Evolutionary conservation across 2,329 filamentous ascomycete genomes (phyloP).

Genomic region (Penicillium sp.): DNA sequence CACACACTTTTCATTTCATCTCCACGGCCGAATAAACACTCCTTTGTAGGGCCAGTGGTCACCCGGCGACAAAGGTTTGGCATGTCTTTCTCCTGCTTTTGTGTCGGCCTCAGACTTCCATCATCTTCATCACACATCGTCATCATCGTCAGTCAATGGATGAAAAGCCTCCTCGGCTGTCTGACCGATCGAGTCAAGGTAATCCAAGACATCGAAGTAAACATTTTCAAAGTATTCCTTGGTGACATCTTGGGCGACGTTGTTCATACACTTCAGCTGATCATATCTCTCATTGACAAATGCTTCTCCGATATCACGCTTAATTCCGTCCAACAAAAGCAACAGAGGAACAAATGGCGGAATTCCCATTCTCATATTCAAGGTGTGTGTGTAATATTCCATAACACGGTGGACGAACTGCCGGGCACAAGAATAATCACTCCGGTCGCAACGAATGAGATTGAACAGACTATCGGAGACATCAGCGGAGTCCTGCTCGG

Average conservation of each 20-base stretch:
- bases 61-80: not conserved
- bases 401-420: not conserved
- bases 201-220: not conserved
- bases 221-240: not conserved
- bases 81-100: not conserved
- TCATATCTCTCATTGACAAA: not conserved
- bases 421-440: not conserved
- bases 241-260: not conserved
- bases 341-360: not conserved
- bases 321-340: not conserved
- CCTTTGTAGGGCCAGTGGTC: not conserved
- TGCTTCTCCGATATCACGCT: not conserved
- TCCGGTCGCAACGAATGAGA: not conserved
- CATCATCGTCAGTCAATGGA: not conserved
- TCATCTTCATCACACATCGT: not conserved
- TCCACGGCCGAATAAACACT: not conserved
- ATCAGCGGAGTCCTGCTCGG: not conserved
- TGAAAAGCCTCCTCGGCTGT: not conserved
- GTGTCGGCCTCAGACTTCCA: not conserved
- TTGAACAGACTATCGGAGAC: not conserved
- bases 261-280: not conserved
- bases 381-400: not conserved
- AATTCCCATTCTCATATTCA: not conserved
- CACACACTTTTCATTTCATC: not conserved
- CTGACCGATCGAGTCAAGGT: not conserved